Conservation (phyloP, 257 asterid genomes). For the Solanum ossicruentum region DNA sequence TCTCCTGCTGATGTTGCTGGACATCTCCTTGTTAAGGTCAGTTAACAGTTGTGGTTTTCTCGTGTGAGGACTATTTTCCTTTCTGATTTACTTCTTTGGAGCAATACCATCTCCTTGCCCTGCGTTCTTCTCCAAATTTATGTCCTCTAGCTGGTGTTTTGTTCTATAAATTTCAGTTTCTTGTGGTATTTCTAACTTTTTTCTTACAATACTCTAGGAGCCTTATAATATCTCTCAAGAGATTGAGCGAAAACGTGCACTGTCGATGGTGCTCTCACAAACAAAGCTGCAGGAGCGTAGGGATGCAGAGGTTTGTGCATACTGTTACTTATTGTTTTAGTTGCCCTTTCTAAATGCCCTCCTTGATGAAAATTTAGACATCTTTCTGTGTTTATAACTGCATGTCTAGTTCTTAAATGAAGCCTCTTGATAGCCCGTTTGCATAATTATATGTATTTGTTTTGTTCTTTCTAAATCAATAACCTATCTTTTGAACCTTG, state of each 20-base stretch:
- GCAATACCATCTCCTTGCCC: not conserved
- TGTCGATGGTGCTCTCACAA: conserved; percentile 81
- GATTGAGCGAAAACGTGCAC: conserved; percentile 76
- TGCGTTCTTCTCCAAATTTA: not conserved
- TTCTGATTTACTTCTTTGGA: not conserved
- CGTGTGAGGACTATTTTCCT: not conserved
- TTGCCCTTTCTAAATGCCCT: not conserved
- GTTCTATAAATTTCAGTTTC: not conserved
- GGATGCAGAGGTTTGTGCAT: conserved; percentile 65
- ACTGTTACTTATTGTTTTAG: not conserved
- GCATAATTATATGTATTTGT: not conserved
- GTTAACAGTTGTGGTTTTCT: not conserved
- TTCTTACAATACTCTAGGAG: conserved; percentile 35
- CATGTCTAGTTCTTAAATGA: not conserved
- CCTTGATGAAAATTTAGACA: not conserved
- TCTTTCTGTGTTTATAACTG: not conserved
- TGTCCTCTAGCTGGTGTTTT: not conserved
- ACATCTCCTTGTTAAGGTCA: conserved; percentile 73
- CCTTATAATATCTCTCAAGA: conserved; percentile 71
- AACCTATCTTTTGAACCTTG: not conserved
- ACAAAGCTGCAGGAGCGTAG: conserved; percentile 87
- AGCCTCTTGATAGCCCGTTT: not conserved
- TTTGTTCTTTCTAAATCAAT: not conserved
- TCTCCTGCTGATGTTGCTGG: conserved; percentile 55
- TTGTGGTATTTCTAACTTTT: conserved; percentile 7